phyloP scores from a whole-genome alignment of 257 asterid species.

The Plantago major region DNA sequence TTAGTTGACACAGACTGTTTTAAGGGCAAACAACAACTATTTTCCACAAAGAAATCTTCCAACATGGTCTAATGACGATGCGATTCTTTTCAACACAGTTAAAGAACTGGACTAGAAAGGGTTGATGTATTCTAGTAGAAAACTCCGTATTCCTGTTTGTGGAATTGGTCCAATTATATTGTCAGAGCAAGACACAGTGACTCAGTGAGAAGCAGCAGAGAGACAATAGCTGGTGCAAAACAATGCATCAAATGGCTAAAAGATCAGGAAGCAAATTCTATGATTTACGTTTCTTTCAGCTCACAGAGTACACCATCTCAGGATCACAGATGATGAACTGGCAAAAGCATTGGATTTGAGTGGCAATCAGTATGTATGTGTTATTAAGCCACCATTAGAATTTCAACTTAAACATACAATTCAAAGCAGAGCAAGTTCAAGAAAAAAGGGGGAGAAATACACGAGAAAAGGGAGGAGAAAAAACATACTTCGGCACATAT shows the following conservation, averaged over 20 bases:
- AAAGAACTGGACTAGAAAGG: no score
- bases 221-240: no score
- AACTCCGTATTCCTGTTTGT: no score
- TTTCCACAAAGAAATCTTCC: no score
- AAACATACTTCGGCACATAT: conserved; percentile 36
- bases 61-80: no score
- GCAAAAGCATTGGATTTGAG: conserved; percentile 51
- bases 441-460: conserved; percentile 37
- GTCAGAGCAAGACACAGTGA: no score
- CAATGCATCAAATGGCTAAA: conserved; percentile 39
- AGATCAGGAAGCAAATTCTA: conserved; percentile 27
- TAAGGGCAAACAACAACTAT: no score
- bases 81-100: no score
- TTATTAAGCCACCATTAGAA: conserved; percentile 53
- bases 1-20: no score
- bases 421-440: conserved; percentile 16
- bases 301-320: conserved; percentile 40
- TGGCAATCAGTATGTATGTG: conserved; percentile 46
- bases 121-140: no score
- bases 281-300: conserved; percentile 53
- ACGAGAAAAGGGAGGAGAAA: conserved; percentile 42
- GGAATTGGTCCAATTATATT: no score
- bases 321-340: conserved; percentile 51
- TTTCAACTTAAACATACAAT: conserved; percentile 31
- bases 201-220: no score